phyloP scores from a whole-genome alignment of 2,329 filamentous ascomycete species.

The Talaromyces sp. region DNA sequence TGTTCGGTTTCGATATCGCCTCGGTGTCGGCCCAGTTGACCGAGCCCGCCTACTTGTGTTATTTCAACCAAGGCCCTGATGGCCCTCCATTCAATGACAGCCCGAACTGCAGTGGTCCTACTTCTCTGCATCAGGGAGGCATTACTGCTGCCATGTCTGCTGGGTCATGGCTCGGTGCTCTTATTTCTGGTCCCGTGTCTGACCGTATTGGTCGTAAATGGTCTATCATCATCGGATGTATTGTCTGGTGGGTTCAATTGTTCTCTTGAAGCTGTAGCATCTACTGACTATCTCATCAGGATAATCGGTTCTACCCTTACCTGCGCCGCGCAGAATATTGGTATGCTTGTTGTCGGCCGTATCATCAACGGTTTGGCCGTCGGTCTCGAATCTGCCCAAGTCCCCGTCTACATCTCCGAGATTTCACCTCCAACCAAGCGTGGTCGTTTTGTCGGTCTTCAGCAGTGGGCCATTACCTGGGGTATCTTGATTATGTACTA shows the following conservation, averaged over 20 bases:
- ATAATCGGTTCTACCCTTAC: slow-evolving; percentile 57
- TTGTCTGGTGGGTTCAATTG: slow-evolving; percentile 45
- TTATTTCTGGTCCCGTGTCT: slow-evolving; percentile 53
- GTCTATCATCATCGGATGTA: slow-evolving; percentile 52
- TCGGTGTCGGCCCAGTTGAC: slow-evolving; percentile 62
- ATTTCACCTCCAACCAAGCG: slow-evolving; percentile 56
- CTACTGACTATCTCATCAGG: slow-evolving; percentile 7
- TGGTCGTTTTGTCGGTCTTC: slow-evolving; percentile 64
- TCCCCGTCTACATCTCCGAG: slow-evolving; percentile 68
- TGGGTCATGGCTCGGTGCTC: slow-evolving; percentile 63
- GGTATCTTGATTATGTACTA: slow-evolving; percentile 35
- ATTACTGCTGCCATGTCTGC: slow-evolving; percentile 73
- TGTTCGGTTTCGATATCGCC: slow-evolving; percentile 77
- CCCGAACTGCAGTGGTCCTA: slow-evolving; percentile 47
- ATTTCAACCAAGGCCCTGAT: slow-evolving; percentile 50
- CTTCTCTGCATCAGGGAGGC: slow-evolving; percentile 58
- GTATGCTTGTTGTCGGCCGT: slow-evolving; percentile 69
- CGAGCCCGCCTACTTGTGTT: slow-evolving; percentile 12
- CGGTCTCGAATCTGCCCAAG: slow-evolving; percentile 69
- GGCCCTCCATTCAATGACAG: slow-evolving; percentile 23
- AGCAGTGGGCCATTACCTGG: slow-evolving; percentile 74
- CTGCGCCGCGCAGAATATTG: slow-evolving; percentile 61
- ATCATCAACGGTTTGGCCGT: slow-evolving; percentile 69
- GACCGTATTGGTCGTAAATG: slow-evolving; percentile 54
- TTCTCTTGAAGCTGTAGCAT: background rate